Conservation (phyloP, 2,329 filamentous ascomycete species). For the Capronia americana region DNA sequence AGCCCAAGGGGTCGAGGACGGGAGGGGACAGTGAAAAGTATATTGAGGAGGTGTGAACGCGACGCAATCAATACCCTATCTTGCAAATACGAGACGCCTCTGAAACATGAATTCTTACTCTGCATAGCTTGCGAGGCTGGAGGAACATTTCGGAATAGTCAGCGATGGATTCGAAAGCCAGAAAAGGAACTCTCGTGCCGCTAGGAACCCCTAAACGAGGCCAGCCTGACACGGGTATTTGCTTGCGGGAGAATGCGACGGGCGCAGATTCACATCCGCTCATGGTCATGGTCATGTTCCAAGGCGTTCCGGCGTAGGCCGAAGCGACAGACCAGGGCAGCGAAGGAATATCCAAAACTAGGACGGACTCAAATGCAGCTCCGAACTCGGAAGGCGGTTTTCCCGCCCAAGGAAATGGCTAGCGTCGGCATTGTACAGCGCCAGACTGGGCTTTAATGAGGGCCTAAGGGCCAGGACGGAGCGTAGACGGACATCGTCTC, state of each 20-base stretch:
- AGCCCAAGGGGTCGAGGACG: slow-evolving; percentile 15
- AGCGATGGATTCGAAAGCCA: not conserved
- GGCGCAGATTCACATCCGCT: not conserved
- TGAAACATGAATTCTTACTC: not conserved
- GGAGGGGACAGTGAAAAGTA: slow-evolving; percentile 21
- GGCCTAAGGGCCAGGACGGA: not conserved
- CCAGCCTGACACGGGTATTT: not conserved
- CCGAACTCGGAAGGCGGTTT: not conserved
- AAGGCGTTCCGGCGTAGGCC: not conserved
- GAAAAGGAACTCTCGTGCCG: not conserved
- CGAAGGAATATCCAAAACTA: not conserved
- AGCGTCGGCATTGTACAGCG: not conserved
- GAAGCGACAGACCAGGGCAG: not conserved
- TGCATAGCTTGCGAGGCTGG: not conserved
- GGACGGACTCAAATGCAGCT: not conserved
- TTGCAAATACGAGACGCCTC: not conserved
- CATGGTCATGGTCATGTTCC: not conserved
- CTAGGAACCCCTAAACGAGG: not conserved
- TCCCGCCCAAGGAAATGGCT: not conserved
- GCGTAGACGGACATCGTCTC: not conserved
- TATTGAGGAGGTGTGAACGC: slow-evolving; percentile 29
- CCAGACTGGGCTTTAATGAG: not conserved
- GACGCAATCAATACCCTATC: not conserved
- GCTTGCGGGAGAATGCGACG: not conserved
- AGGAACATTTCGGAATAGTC: not conserved